phyloP scores from a whole-genome alignment of 371 early-diverging fungal species.

The Globomyces sp. region DNA sequence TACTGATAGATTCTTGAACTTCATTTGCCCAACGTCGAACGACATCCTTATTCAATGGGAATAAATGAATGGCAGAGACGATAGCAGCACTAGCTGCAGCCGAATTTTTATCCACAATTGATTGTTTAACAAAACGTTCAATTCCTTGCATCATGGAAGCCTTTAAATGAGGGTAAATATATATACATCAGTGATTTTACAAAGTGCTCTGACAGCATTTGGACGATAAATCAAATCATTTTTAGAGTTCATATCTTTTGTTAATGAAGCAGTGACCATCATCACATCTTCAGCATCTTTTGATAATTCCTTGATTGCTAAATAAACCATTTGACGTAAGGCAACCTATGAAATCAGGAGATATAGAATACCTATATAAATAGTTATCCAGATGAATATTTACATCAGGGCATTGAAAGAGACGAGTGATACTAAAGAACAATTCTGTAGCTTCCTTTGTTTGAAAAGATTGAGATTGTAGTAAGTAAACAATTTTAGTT shows the following conservation, averaged over 20 bases:
- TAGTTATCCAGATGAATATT: constrained; percentile 24
- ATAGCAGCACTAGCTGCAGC: constrained; percentile 90
- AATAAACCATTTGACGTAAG: constrained; percentile 93
- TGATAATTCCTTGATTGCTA: constrained; percentile 95
- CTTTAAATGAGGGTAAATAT: constrained; percentile 35
- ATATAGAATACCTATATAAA: background rate
- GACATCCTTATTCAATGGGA: constrained; percentile 75
- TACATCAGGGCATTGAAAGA: constrained; percentile 96
- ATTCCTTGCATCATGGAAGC: constrained; percentile 92
- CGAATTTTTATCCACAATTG: constrained; percentile 93
- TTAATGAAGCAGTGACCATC: constrained; percentile 93
- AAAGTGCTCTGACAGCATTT: constrained; percentile 93
- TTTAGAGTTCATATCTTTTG: constrained; percentile 95
- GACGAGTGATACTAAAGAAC: constrained; percentile 95
- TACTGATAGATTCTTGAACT: constrained; percentile 81
- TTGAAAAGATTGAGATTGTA: constrained; percentile 83
- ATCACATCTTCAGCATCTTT: constrained; percentile 93
- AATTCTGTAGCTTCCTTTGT: constrained; percentile 94
- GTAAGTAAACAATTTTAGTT: constrained; percentile 90
- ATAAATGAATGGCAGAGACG: constrained; percentile 88
- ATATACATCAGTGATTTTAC: constrained; percentile 91
- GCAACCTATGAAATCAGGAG: constrained; percentile 56
- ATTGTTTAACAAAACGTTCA: constrained; percentile 95
- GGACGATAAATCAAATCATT: constrained; percentile 79
- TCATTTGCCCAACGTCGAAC: constrained; percentile 88